Conservation (phyloP, 352 stramenopile genomes). For the Phytophthora capsici region DNA sequence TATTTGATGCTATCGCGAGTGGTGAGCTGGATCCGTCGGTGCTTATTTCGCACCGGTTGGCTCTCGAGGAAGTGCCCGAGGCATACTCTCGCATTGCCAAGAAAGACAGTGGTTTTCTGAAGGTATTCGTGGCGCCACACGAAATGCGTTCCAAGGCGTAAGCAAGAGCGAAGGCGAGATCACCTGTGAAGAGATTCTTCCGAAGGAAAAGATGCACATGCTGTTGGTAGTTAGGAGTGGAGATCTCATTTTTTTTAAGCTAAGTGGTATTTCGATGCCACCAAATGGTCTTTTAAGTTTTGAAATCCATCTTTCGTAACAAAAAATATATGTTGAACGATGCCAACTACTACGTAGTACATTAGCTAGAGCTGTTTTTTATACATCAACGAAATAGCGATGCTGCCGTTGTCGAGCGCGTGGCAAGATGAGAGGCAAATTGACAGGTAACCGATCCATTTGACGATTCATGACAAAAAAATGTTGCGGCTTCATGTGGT, state of each 20-base stretch:
- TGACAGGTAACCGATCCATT: neutral
- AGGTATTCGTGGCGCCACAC: slow-evolving; percentile 63
- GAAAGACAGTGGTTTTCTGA: slow-evolving; percentile 66
- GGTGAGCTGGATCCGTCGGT: slow-evolving; percentile 60
- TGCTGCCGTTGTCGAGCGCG: neutral
- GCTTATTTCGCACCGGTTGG: slow-evolving; percentile 63
- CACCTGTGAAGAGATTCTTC: neutral
- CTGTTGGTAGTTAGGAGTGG: neutral
- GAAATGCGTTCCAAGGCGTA: slow-evolving; percentile 45
- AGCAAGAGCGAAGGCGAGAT: slow-evolving; percentile 4
- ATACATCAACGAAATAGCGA: neutral
- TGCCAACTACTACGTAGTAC: too few relatives aligned
- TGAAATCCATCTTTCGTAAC: neutral
- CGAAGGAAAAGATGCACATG: neutral
- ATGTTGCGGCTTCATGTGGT: neutral
- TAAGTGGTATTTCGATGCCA: neutral
- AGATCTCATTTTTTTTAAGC: neutral
- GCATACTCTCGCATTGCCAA: slow-evolving; percentile 59
- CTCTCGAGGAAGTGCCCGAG: slow-evolving; percentile 61
- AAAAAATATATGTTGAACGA: too few relatives aligned
- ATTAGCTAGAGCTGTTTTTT: neutral
- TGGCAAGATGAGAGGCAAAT: neutral
- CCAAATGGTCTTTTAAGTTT: neutral
- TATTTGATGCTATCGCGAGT: slow-evolving; percentile 60
- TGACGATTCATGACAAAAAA: neutral